phyloP scores from a whole-genome alignment of 2,329 filamentous ascomycete species.

The Fusarium vanettenii region DNA sequence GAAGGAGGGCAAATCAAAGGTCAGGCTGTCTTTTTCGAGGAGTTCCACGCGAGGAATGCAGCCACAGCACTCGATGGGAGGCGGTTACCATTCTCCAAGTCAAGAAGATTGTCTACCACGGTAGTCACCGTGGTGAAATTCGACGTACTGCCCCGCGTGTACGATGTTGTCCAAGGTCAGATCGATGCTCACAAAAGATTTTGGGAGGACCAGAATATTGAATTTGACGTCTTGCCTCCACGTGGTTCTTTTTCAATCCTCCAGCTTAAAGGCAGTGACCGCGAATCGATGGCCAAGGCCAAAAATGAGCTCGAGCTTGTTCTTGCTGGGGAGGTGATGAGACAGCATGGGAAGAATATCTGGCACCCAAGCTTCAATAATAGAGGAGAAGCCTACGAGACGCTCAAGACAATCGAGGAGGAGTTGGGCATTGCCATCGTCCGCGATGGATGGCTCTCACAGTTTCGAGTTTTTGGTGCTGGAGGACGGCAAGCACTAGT shows the following conservation, averaged over 20 bases:
- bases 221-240: background rate
- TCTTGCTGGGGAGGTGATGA: constrained; percentile 12
- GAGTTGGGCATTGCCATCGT: constrained; percentile 15
- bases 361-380: constrained; percentile 7
- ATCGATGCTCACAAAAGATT: constrained; percentile 40
- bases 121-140: constrained; percentile 52
- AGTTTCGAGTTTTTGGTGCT: constrained; percentile 18
- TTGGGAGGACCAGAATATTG: constrained; percentile 47
- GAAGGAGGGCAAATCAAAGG: constrained; percentile 53
- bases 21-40: constrained; percentile 52
- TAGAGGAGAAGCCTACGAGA: background rate
- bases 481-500: background rate
- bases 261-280: constrained; percentile 19
- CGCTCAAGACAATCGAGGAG: constrained; percentile 3
- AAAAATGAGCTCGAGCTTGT: constrained; percentile 9
- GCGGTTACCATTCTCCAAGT: constrained; percentile 45
- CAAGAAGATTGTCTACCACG: constrained; percentile 50
- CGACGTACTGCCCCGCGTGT: constrained; percentile 51
- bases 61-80: constrained; percentile 46
- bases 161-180: constrained; percentile 43
- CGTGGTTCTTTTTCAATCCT: constrained; percentile 32
- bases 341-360: background rate
- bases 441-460: background rate
- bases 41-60: constrained; percentile 51
- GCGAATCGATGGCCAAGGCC: background rate